Evolutionary conservation across 202 grass and related monocot species (phyloP), one percentile per base, ranked within the genome.

Genomic region (Alloteropsis angusta): DNA sequence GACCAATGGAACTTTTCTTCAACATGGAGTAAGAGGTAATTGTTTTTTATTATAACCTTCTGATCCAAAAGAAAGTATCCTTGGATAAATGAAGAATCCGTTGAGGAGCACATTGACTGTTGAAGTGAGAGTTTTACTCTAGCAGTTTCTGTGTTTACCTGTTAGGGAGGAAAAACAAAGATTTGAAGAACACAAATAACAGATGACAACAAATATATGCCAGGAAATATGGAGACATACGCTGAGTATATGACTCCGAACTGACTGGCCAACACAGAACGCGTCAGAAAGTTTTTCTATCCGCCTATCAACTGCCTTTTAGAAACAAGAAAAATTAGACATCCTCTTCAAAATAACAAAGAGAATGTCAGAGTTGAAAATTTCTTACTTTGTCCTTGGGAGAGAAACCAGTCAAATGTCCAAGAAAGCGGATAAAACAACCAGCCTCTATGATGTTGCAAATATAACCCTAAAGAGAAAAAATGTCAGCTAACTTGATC

Each of bases 401-500:
- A 46, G 85, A 90, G 79, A 98, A 98, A 76, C 95, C 95, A 87
- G 87, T 98, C 75, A 98, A 76, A 81, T 87, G 88, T 62, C 95
- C 92, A 80, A 94, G 85, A 89, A 98, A 98, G 49, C 92, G 91
- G 90, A 98, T 85, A 74, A 98, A 98, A 84, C 91, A 98, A 47
- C 95, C 95, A 81, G 77, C 74, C 90, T 98, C 91, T 72, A 98
- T 98, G 71, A 93, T 90, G 67, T 98, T 98, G 78, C 89, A 94
- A 60, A 98, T 69, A 79, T 94, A 98, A 71, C 95, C 95, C 95
- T 98, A 77, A 69, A 74, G 42, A 87, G 43, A 85, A 61, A 46
- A 73, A 63, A 80, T 58, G 44, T 78, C 41, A 86, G 70, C 65
- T 42, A 49, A 45, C 42, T 70, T 79, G 76, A 19, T 46, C 41